Evolutionary conservation across 768 basidiomycete species (phyloP).

Genomic region (Scleroderma citrinum): DNA sequence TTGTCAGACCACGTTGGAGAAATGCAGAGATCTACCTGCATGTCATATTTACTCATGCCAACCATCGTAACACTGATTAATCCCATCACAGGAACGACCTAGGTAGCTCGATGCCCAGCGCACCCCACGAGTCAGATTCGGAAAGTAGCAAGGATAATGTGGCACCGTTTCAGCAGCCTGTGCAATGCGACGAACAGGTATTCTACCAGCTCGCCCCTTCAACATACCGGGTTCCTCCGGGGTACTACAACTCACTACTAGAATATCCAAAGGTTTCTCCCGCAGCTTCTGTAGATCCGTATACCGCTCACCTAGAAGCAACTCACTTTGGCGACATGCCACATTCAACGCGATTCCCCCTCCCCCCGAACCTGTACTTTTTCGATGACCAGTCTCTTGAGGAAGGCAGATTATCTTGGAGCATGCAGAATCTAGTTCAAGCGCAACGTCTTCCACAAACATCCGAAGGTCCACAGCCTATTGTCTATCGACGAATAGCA

Average conservation of each 20-base stretch:
- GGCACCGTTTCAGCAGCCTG: conserved; percentile 2
- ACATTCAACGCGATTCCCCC: conserved; percentile 23
- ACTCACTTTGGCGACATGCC: conserved; percentile 23
- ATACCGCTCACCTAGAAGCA: conserved; percentile 5
- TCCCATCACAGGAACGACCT: conserved; percentile 19
- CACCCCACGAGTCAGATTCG: conserved; percentile 18
- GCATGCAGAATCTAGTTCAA: background rate
- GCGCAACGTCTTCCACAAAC: conserved; percentile 1
- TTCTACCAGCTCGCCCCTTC: conserved; percentile 6
- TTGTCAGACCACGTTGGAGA: conserved; percentile 26
- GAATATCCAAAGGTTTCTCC: conserved; percentile 10
- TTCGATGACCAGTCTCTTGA: conserved; percentile 2
- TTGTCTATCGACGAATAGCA: background rate
- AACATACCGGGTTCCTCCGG: conserved; percentile 12
- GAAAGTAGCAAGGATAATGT: conserved; percentile 9
- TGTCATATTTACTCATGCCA: conserved; percentile 16
- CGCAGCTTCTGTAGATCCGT: conserved; percentile 8
- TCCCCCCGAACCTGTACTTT: conserved; percentile 16
- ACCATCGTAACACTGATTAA: conserved; percentile 31
- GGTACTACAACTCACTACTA: conserved; percentile 9
- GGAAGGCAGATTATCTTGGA: conserved; percentile 4
- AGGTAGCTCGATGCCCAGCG: conserved; percentile 22
- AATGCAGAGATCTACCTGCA: conserved; percentile 30
- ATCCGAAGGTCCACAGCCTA: conserved; percentile 3
- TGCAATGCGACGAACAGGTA: conserved; percentile 7